A percentile compares a stretch with the other conserved stretches of the same genome.
phyloP scores from a whole-genome alignment of 805 yeast species.

The Wickerhamomyces rabaulensis region DNA sequence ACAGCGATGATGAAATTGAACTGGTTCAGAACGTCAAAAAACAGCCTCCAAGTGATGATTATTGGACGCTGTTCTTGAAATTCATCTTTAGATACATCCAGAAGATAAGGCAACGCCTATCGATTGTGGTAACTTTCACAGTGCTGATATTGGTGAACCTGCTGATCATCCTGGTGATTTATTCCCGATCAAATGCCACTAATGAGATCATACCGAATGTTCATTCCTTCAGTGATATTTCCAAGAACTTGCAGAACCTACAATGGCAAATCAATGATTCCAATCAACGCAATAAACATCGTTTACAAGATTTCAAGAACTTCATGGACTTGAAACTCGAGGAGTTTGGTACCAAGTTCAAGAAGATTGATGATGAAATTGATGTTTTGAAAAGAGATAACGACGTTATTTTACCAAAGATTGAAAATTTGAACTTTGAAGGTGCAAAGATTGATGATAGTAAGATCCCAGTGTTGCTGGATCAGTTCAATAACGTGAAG shows the following conservation, averaged over 20 bases:
- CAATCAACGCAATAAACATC: conserved; percentile 14
- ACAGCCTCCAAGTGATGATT: not conserved
- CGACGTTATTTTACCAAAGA: conserved; percentile 4
- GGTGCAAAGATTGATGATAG: conserved; percentile 1
- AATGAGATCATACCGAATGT: conserved; percentile 12
- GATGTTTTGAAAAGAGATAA: conserved; percentile 3
- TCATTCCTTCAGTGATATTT: conserved; percentile 14
- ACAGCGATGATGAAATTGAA: conserved; percentile 1
- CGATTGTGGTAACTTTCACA: not conserved
- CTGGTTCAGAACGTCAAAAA: not conserved
- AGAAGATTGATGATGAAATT: conserved; percentile 8
- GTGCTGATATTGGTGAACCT: conserved; percentile 3
- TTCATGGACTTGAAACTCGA: conserved; percentile 17
- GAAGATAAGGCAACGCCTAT: not conserved
- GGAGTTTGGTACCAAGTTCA: conserved; percentile 8
- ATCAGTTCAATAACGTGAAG: conserved; percentile 12
- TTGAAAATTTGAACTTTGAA: conserved; percentile 11
- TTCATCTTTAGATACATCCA: conserved; percentile 1
- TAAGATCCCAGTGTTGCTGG: conserved; percentile 17
- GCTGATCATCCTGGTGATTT: conserved; percentile 1
- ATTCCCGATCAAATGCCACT: not conserved
- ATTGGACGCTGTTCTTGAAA: not conserved
- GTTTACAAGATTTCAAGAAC: conserved; percentile 15
- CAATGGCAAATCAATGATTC: conserved; percentile 23
- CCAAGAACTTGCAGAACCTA: conserved; percentile 15